Evolutionary conservation across 108 stramenopile genomes (phyloP), one percentile per base, ranked within the genome.

Genomic region (Pseudonitzschia pungens): DNA sequence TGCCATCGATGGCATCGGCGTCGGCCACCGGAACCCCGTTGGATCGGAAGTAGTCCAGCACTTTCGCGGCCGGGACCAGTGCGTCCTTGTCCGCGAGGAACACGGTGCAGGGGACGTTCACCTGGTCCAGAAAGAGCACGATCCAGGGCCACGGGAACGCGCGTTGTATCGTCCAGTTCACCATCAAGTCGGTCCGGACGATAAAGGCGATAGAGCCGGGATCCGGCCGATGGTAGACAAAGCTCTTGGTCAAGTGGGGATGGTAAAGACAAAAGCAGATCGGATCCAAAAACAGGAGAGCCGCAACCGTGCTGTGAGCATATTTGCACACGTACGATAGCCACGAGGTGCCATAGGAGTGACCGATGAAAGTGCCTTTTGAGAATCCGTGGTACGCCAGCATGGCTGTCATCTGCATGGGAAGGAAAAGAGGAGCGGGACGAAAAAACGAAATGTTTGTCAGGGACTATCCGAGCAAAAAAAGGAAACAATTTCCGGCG

Each of bases 261-360:
- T 60, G 67, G 66, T 95, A 88, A 24, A 95, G 71, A 57, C 91
- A 92, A 75, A 93, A 95, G 74, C 92, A 92, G 50, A 95, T 87
- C 8, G 94, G 94, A 71, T 95, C 94, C 31, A 93, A 67, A 73
- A 92, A 95, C 44, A 87, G 70, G 33, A 90, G 69, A 15, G 90
- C 92, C 41, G 89, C 89, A 0, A 95, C 86, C 44, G 85, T 77
- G 45, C 77, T 63, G 8, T 89, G 85, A 20, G 88, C 83, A 52
- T 86, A 89, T 77, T 95, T 95, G 82, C 84, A 87, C 80, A 90
- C 84, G 71, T 89, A 93, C 32, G 83, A 84, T 43, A 93, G 55
- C 92, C 92, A 93, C 11, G 86, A 82, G 18, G 90, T 89, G 12
- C 94, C 94, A 76, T 95, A 95, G 4, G 89, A 90, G 70, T 95